Conservation (phyloP, 805 yeast species). For the Candida tibetensis region DNA sequence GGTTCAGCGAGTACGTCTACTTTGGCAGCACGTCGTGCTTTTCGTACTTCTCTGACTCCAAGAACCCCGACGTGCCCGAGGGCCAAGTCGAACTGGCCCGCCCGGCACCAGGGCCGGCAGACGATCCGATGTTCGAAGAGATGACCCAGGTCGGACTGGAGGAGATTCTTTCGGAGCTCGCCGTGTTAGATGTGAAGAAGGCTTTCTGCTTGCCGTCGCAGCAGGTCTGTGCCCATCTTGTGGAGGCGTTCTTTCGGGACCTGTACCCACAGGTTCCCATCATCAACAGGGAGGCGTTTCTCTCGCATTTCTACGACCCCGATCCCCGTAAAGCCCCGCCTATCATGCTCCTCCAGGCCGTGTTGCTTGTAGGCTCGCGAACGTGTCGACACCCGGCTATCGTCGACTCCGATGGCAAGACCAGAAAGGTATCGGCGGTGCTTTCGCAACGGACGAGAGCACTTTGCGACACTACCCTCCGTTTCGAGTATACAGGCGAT, state of each 20-base stretch:
- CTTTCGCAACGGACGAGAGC: slow-evolving; percentile 7
- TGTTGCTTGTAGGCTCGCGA: slow-evolving; percentile 7
- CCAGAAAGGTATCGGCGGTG: slow-evolving; percentile 2
- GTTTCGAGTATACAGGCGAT: slow-evolving; percentile 11
- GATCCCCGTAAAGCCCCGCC: slow-evolving; percentile 11
- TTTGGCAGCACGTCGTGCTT: slow-evolving; percentile 11
- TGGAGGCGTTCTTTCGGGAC: slow-evolving; percentile 8
- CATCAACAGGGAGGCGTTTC: slow-evolving; percentile 9
- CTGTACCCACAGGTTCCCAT: slow-evolving; percentile 11
- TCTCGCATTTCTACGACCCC: slow-evolving; percentile 9
- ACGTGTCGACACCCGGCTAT: slow-evolving; percentile 9
- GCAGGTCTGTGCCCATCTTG: slow-evolving; percentile 1
- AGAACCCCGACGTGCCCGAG: neutral
- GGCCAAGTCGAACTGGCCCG: neutral
- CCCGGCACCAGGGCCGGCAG: no score
- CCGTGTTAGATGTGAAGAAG: slow-evolving; percentile 6
- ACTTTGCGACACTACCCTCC: slow-evolving; percentile 7
- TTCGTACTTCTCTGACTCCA: slow-evolving; percentile 7
- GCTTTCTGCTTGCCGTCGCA: slow-evolving; percentile 9
- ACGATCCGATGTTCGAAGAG: neutral
- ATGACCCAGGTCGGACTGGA: neutral
- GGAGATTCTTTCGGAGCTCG: slow-evolving; percentile 6
- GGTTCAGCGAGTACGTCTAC: slow-evolving; percentile 7
- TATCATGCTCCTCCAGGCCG: slow-evolving; percentile 6
- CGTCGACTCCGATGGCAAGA: slow-evolving; percentile 6